Percentiles rank a stretch among this genome's conserved stretches.
These are phyloP conservation scores for Phalaenopsis hybrid DNA, from an alignment of 116 monocot species.

Conservation along the genomic window DNA sequence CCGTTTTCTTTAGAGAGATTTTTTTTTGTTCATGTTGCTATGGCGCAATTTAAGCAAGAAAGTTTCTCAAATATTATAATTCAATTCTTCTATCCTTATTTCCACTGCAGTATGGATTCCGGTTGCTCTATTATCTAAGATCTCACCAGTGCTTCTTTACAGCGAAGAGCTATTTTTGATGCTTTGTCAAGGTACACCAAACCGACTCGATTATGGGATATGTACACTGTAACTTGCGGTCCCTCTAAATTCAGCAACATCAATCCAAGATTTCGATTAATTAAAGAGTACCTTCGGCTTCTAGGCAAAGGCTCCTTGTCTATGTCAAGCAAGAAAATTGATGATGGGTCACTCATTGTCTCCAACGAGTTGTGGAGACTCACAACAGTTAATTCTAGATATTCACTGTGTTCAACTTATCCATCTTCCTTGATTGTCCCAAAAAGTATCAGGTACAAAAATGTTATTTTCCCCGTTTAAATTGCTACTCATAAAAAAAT, in stretches of 20 bases:
- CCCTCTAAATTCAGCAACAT: constrained; percentile 55
- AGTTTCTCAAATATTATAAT: not conserved
- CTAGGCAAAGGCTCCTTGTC: constrained; percentile 39
- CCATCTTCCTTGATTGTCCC: constrained; percentile 82
- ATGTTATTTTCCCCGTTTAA: not conserved
- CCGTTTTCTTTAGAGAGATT: not conserved
- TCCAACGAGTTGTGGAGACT: constrained; percentile 80
- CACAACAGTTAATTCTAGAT: constrained; percentile 52
- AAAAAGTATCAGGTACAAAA: constrained; percentile 59
- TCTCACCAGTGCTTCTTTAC: constrained; percentile 18
- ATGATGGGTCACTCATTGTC: constrained; percentile 33
- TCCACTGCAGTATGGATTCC: not conserved
- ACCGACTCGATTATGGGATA: constrained; percentile 58
- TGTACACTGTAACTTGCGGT: constrained; percentile 75
- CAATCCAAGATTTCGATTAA: constrained; percentile 61
- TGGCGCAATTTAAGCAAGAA: not conserved
- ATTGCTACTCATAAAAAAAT: not conserved
- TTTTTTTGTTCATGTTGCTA: not conserved
- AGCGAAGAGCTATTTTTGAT: constrained; percentile 71
- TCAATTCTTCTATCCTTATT: constrained; percentile 1
- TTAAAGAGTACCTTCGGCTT: constrained; percentile 80
- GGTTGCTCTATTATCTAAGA: constrained; percentile 3
- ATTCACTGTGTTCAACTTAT: constrained; percentile 76
- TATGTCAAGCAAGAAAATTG: constrained; percentile 17
- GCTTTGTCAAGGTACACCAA: constrained; percentile 64